phyloP scores from a whole-genome alignment of 345 rosid genomes.

The Linum trigynum region DNA sequence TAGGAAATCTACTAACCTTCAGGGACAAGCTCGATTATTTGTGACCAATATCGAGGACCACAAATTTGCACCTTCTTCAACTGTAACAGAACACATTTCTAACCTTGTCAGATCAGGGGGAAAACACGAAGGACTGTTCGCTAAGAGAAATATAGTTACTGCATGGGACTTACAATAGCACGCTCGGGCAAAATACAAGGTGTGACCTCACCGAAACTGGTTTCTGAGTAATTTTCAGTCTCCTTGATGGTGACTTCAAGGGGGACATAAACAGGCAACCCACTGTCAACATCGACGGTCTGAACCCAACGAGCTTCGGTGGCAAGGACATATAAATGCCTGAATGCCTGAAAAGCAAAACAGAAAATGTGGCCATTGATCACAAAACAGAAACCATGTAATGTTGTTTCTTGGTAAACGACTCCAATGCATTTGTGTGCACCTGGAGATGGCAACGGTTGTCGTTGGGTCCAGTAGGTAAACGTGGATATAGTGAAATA shows the following conservation, averaged over 20 bases:
- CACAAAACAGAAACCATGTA: not conserved
- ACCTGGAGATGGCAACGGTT: slow-evolving; percentile 99
- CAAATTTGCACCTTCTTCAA: slow-evolving; percentile 67
- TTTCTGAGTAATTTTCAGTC: slow-evolving; percentile 79
- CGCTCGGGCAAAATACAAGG: slow-evolving; percentile 98
- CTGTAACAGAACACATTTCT: slow-evolving; percentile 31
- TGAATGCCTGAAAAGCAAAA: slow-evolving; percentile 62
- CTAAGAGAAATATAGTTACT: not conserved
- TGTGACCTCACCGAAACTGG: slow-evolving; percentile 77
- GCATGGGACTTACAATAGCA: slow-evolving; percentile 56
- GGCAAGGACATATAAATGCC: slow-evolving; percentile 93
- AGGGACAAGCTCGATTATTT: slow-evolving; percentile 69
- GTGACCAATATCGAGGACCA: slow-evolving; percentile 98
- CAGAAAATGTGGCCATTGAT: slow-evolving; percentile 4
- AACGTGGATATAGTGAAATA: slow-evolving; percentile 80
- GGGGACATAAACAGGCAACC: slow-evolving; percentile 89
- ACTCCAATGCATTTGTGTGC: slow-evolving; percentile 10
- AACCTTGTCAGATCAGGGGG: not conserved
- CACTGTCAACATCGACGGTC: slow-evolving; percentile 92
- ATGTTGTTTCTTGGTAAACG: not conserved
- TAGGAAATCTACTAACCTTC: slow-evolving; percentile 42
- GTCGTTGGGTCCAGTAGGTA: slow-evolving; percentile 96
- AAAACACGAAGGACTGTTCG: not conserved
- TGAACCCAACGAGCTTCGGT: slow-evolving; percentile 96
- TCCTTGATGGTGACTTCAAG: slow-evolving; percentile 72